phyloP scores from a whole-genome alignment of 495 filamentous ascomycete species.

The Talaromyces nanjingensis region DNA sequence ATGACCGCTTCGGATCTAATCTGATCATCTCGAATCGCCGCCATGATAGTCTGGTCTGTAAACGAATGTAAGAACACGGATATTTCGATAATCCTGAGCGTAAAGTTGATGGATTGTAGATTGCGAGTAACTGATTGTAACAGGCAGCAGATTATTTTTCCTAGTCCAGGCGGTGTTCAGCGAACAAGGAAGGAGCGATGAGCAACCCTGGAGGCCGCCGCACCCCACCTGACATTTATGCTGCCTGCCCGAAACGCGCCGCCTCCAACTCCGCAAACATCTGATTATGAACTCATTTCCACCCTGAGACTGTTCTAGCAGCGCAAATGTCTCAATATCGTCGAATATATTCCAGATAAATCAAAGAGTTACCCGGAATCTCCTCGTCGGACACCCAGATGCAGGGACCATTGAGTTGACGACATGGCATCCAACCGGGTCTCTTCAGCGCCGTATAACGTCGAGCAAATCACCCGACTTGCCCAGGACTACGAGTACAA shows the following conservation, averaged over 20 bases:
- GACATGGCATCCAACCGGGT: constrained; percentile 15
- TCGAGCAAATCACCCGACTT: constrained; percentile 61
- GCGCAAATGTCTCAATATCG: background rate
- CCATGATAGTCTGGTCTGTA: background rate
- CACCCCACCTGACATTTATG: constrained; percentile 6
- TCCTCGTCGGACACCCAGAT: background rate
- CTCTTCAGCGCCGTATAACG: constrained; percentile 50
- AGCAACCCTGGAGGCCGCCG: constrained; percentile 2
- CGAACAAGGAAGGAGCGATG: background rate
- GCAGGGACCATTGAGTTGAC: background rate
- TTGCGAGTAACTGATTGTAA: background rate
- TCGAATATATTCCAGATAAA: background rate
- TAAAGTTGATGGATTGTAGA: background rate
- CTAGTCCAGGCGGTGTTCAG: background rate
- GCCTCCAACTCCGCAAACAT: background rate
- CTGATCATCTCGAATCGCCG: background rate
- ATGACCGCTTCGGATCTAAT: background rate
- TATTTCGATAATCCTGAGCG: background rate
- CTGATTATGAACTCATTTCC: background rate
- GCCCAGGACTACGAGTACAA: constrained; percentile 78
- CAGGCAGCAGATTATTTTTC: background rate
- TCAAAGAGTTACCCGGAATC: background rate
- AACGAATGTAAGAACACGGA: background rate
- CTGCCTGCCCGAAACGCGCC: background rate
- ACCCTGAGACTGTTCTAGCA: background rate